phyloP scores from a whole-genome alignment of 164 flowering plant species.

The Sextonia rubra region DNA sequence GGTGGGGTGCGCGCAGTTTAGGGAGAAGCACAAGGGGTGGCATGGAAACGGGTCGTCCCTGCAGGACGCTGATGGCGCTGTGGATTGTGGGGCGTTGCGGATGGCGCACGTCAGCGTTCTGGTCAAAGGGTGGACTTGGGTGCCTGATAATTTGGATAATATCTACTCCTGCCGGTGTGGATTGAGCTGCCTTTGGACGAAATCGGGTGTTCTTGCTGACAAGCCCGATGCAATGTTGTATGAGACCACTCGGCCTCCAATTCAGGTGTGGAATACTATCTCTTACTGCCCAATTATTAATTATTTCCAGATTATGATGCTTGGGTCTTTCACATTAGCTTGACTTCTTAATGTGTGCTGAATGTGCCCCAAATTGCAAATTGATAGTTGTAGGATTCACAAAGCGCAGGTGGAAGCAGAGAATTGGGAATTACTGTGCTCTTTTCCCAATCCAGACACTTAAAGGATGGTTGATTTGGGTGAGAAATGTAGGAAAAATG shows the following conservation, averaged over 20 bases:
- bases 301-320: too few relatives aligned
- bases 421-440: too few relatives aligned
- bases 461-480: too few relatives aligned
- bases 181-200: constrained; percentile 98
- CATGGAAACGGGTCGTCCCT: constrained; percentile 24
- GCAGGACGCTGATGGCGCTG: constrained; percentile 36
- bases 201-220: constrained; percentile 83
- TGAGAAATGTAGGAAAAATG: too few relatives aligned
- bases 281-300: neutral
- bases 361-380: too few relatives aligned
- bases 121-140: constrained; percentile 99
- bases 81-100: constrained; percentile 51
- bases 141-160: constrained; percentile 96
- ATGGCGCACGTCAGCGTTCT: constrained; percentile 70
- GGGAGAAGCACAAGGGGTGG: constrained; percentile 35
- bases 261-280: constrained; percentile 33
- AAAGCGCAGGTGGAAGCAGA: too few relatives aligned
- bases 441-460: too few relatives aligned
- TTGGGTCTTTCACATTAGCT: too few relatives aligned
- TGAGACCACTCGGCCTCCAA: constrained; percentile 85
- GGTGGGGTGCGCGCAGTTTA: constrained; percentile 72
- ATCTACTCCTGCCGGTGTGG: constrained; percentile 83
- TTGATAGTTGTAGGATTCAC: too few relatives aligned
- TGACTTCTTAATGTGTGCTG: too few relatives aligned
- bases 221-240: constrained; percentile 85